Base-by-base conservation (phyloP, 1,139 yeast species). In the Hyphopichia burtonii region DNA sequence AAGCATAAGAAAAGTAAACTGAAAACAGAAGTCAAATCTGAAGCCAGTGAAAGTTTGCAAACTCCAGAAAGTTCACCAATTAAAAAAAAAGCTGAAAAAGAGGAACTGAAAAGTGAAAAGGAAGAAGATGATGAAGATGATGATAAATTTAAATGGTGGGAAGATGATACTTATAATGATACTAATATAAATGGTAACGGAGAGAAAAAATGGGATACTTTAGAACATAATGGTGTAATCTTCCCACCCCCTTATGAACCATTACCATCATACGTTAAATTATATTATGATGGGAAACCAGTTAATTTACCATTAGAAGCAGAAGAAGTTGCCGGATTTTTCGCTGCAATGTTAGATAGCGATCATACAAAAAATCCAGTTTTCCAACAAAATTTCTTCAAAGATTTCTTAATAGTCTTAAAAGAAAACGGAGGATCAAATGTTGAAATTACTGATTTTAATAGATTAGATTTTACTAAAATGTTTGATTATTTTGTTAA, bases 241-340 rank as follows among this genome's bases (percentile, higher is more conserved):
- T 91, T 93, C 55, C 98, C 99, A 2, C 97, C 98, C 1, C 85
- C 81, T 9, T 91, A 93, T 63, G 90, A 85, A 56, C 91, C 94
- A 10, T 66, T 93, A 34, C 98, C 98, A 0, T 69, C 80, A n/a
- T 77, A 80, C 53, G 86, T 90, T 37, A 87, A 86, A 56, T 59
- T 93, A 44, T 74, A 79, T 47, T 91, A 91, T 56, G 84, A 86
- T 50, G 89, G 88, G 1, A 74, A 78, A 49, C 86, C 93, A 0
- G 89, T 91, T 1, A 69, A 68, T 22, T 70, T 91, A 46, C 93
- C 96, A 0, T 65, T 69, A 1, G 87, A 76, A 43, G 98, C 97
- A 2, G 99, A 93, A 63, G 98, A 93, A 63, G 97, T 93, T 30
- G 98, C 97, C 0, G 97, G 97, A 0, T 91, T 90, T 58, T 93